Base-by-base conservation (phyloP, 139 green algal genomes). In the Yamagishiella unicocca region DNA sequence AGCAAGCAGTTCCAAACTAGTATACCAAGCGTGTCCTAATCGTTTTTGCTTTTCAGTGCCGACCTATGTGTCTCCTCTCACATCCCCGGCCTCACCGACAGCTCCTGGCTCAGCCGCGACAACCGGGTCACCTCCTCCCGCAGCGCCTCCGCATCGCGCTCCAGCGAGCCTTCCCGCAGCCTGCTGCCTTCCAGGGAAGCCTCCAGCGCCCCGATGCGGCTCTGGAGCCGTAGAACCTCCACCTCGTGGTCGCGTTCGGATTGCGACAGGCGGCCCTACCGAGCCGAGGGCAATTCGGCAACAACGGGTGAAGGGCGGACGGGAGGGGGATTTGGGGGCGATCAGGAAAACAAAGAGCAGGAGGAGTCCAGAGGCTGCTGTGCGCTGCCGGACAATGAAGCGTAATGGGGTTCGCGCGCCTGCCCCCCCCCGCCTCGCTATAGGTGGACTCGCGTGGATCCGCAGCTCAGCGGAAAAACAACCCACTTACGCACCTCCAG, bases 161-260 rank as follows among this genome's bases (percentile, higher is more conserved):
- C 81, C 64, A 79, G 45, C 19, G 31, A 37, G 22, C 1, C 81
- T 66, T 79, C 81, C 35, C 81, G 81, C 62, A 79, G 81, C 45
- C 46, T 31, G 37, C 66, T 58, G 35, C 81, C 64, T 45, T 87
- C 81, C 81, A 87, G 64, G 31, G 31, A 40, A 9, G 81, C 81
- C 81, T 87, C 81, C 46, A 87, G 81, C 31, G 66, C 64, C 12
- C 81, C 66, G 22, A 29, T n/a, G n/a, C 81, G 81, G 66, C 66
- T 68, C 29, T 42, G 31, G 33, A 70, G 45, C 29, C 81, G 81
- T 45, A 87, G 81, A 3, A 61, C 43, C 45, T 78, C 81, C 43
- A 87, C 81, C 67, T 87, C 81, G 43, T 79, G 43, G 46, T 87
- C 81, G 43, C 66, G 81, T 40, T 38, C 45, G 17, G 81, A n/a